Evolutionary conservation across 306 rosid species (phyloP), one percentile per base, ranked within the genome.

Genomic region (Malus asiatica): DNA sequence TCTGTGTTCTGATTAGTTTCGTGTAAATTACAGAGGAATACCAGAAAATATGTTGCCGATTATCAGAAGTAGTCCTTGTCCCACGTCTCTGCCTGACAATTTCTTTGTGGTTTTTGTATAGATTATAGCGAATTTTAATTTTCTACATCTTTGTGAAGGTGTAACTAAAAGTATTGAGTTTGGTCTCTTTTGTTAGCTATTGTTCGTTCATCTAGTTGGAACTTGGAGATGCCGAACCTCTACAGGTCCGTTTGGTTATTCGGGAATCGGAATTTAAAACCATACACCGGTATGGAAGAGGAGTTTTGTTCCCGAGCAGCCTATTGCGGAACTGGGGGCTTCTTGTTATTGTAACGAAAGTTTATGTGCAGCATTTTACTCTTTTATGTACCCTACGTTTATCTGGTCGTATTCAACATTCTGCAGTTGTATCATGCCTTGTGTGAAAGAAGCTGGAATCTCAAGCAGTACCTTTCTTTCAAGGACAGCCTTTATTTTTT

Each of bases 11-110:
- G 61, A 55, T 48, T 58, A 16, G 74, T 77, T 73, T 60, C 60
- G 27, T 76, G 84, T 80, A 81, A 79, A 86, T 86, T 52, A 71
- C 25, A 74, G 35, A 70, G 65, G 58, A 58, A 52, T 53, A 64
- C 68, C 27, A 15, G 20, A 48, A 74, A 59, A 61, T 63, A 35
- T 70, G 32, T 61, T 33, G 42, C 48, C 76, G 25, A 69, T 40
- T 45, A 55, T 75, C 70, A 45, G 76, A 64, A 15, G 57, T 63
- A 76, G 66, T 19, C 23, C 66, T 1, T 16, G 8, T 29, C 59
- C 71, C 59, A n/a, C 45, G 7, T 48, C 4, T 53, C 60, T 30
- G 8, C 71, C 65, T 27, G 71, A 40, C 71, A 60, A 53, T 42
- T 33, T 64, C 35, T 53, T 63, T 48, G 62, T 64, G 72, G 57